Percentiles rank a stretch among this genome's conserved stretches.
Conservation (phyloP, 495 filamentous ascomycete genomes). For the Recurvomyces mirabilis region DNA sequence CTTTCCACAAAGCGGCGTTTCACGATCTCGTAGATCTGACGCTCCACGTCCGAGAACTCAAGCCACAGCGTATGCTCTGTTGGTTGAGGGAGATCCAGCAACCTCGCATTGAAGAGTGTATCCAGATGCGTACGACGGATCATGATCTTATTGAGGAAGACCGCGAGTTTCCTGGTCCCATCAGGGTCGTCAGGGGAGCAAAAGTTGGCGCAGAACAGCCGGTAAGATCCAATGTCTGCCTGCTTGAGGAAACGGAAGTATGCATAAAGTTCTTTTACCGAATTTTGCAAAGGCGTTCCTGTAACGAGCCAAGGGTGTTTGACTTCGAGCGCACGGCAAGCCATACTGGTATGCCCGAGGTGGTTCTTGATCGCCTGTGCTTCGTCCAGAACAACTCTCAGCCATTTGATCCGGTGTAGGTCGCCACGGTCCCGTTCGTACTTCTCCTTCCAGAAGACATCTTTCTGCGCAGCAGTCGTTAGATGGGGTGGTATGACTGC, state of each 20-base stretch:
- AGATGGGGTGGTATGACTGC: conserved; percentile 24
- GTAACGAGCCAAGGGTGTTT: conserved; percentile 48
- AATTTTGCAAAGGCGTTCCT: conserved; percentile 39
- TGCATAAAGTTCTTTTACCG: conserved; percentile 42
- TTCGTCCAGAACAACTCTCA: conserved; percentile 51
- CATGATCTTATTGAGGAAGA: conserved; percentile 34
- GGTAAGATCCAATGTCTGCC: conserved; percentile 31
- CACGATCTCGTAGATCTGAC: conserved; percentile 39
- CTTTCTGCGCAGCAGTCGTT: conserved; percentile 23
- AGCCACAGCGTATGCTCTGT: conserved; percentile 28
- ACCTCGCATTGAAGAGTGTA: conserved; percentile 41
- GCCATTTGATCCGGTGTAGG: conserved; percentile 41
- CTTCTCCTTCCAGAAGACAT: conserved; percentile 30
- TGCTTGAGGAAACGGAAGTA: conserved; percentile 51
- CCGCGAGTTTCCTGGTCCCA: conserved; percentile 31
- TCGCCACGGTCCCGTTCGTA: conserved; percentile 30
- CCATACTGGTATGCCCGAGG: conserved; percentile 35
- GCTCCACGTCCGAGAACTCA: conserved; percentile 40
- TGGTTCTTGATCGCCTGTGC: conserved; percentile 55
- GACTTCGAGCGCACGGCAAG: conserved; percentile 42
- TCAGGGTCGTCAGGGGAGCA: conserved; percentile 27
- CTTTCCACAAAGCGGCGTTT: conserved; percentile 26
- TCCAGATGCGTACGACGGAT: conserved; percentile 43
- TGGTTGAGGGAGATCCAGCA: conserved; percentile 43
- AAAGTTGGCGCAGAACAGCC: conserved; percentile 41